Percentiles rank a stretch among this genome's conserved stretches.
Conservation (phyloP, 805 yeast species). For the Kluyveromyces siamensis region DNA sequence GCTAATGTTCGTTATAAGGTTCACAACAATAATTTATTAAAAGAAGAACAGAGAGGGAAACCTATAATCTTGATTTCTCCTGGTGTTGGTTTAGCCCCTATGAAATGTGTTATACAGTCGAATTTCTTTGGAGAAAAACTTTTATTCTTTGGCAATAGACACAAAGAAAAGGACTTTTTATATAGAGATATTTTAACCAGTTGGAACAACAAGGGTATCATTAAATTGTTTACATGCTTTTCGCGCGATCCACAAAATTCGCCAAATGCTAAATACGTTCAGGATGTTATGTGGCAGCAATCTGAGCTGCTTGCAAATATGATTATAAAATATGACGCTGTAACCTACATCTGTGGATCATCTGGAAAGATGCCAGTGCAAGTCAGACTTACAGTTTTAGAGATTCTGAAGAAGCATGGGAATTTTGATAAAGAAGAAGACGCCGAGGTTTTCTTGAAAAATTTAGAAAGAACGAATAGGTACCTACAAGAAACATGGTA, state of each 20-base stretch:
- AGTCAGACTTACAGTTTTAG: slow-evolving; percentile 71
- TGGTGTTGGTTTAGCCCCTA: slow-evolving; percentile 96
- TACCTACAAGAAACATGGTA: slow-evolving; percentile 91
- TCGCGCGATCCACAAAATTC: slow-evolving; percentile 37
- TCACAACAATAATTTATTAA: slow-evolving; percentile 35
- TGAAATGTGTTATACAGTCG: slow-evolving; percentile 57
- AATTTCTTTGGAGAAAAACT: slow-evolving; percentile 26
- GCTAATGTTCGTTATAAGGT: slow-evolving; percentile 46
- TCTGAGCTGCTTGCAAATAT: slow-evolving; percentile 41
- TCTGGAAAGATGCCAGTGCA: slow-evolving; percentile 91
- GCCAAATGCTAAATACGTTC: slow-evolving; percentile 59
- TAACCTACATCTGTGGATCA: slow-evolving; percentile 81
- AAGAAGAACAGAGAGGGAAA: slow-evolving; percentile 24
- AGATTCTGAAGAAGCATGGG: slow-evolving; percentile 42
- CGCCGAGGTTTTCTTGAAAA: slow-evolving; percentile 42
- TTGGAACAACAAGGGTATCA: slow-evolving; percentile 26
- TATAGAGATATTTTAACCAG: slow-evolving; percentile 48
- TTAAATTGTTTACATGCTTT: slow-evolving; percentile 38
- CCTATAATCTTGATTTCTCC: slow-evolving; percentile 77
- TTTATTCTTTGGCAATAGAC: slow-evolving; percentile 72
- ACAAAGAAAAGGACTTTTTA: slow-evolving; percentile 54
- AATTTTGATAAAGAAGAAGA: slow-evolving; percentile 31
- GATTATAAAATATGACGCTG: slow-evolving; percentile 45
- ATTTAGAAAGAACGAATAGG: slow-evolving; percentile 54
- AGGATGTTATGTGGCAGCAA: slow-evolving; percentile 53